These are phyloP conservation scores for Trichosporon coremiiforme DNA, from an alignment of 1,284 basidiomycete genomes.

Conservation along the genomic window DNA sequence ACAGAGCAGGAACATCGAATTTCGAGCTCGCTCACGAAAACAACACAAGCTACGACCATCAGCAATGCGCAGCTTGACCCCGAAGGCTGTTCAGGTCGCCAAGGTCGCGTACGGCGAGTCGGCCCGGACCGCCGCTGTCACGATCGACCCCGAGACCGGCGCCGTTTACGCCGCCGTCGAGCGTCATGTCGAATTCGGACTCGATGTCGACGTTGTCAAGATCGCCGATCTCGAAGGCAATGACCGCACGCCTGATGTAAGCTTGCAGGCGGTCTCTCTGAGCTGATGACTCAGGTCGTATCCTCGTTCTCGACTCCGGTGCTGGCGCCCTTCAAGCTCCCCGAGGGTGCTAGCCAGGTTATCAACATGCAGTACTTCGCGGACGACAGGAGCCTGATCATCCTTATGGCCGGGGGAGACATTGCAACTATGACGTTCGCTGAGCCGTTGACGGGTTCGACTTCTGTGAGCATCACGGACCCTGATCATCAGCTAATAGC, in stretches of 20 bases:
- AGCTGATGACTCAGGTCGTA: constrained; percentile 33
- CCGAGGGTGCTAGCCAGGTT: constrained; percentile 58
- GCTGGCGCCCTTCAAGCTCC: constrained; percentile 42
- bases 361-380: constrained; percentile 67
- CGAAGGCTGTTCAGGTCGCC: constrained; percentile 33
- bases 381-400: constrained; percentile 66
- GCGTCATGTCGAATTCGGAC: constrained; percentile 59
- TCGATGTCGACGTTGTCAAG: constrained; percentile 65
- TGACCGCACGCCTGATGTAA: constrained; percentile 23
- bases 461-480: constrained; percentile 37
- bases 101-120: constrained; percentile 10
- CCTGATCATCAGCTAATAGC: constrained; percentile 31
- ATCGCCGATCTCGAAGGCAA: constrained; percentile 28
- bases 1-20: background rate
- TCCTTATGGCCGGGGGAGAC: constrained; percentile 73
- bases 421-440: constrained; percentile 67
- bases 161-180: constrained; percentile 65
- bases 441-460: constrained; percentile 59
- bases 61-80: constrained; percentile 43
- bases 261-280: background rate
- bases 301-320: constrained; percentile 43
- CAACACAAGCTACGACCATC: constrained; percentile 5
- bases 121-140: constrained; percentile 28
- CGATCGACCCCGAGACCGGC: constrained; percentile 69
- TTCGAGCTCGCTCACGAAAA: background rate